Conservation (phyloP, 305 asterid species). For the Fraxinus xanthoxyloides region DNA sequence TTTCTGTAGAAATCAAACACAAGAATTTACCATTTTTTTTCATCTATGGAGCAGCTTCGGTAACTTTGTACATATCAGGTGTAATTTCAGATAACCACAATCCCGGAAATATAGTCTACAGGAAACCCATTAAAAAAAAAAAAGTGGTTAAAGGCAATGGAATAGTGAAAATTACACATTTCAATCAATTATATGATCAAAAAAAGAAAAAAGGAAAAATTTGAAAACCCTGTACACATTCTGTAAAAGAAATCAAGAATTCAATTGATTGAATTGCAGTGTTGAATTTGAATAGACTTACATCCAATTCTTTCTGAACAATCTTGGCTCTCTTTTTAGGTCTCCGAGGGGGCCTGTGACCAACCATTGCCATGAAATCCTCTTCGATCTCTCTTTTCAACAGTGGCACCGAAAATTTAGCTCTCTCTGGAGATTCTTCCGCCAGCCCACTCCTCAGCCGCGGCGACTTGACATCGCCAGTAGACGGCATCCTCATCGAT, state of each 20-base stretch:
- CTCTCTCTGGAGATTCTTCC: constrained; percentile 42
- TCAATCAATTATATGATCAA: neutral
- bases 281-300: constrained; percentile 27
- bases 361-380: constrained; percentile 59
- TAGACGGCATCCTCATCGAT: constrained; percentile 32
- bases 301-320: constrained; percentile 71
- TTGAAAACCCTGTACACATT: neutral
- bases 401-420: constrained; percentile 62
- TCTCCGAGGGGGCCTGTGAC: constrained; percentile 66
- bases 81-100: constrained; percentile 47
- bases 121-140: neutral
- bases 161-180: constrained; percentile 9
- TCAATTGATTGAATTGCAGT: neutral
- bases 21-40: constrained; percentile 5
- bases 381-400: constrained; percentile 62
- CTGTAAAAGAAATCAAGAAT: neutral
- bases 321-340: constrained; percentile 65
- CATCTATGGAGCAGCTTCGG: constrained; percentile 26
- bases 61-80: constrained; percentile 43
- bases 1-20: neutral
- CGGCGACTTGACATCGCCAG: constrained; percentile 37
- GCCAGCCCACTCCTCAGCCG: constrained; percentile 34
- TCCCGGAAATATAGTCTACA: constrained; percentile 52
- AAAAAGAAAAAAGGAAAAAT: neutral
- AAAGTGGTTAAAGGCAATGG: neutral